Conservation (phyloP, 345 rosid species). For the Clausena lansium region DNA sequence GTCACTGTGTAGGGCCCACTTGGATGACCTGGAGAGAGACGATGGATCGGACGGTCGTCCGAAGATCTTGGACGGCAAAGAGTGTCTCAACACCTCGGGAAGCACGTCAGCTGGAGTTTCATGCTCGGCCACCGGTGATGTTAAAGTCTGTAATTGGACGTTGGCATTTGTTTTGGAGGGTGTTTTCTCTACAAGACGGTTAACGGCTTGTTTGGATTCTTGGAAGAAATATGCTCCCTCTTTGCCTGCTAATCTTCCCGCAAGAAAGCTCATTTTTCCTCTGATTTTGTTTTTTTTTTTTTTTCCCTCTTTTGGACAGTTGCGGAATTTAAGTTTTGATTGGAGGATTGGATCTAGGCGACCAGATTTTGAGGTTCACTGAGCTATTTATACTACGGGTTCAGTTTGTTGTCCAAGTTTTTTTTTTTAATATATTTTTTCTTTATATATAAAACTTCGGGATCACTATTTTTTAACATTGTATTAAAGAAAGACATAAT, state of each 20-base stretch:
- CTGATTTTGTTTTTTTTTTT: too few relatives aligned
- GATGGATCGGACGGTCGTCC: conserved; percentile 50
- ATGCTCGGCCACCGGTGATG: not conserved
- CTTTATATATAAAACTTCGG: not conserved
- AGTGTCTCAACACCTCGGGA: conserved; percentile 82
- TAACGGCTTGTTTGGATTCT: conserved; percentile 85
- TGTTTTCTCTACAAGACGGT: conserved; percentile 69
- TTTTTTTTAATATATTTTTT: not conserved
- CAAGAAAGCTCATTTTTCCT: conserved; percentile 74
- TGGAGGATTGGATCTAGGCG: not conserved
- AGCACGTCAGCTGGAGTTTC: conserved; percentile 68
- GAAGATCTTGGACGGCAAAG: conserved; percentile 65
- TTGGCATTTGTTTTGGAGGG: conserved; percentile 32
- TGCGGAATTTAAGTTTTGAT: not conserved
- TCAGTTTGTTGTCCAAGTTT: not conserved
- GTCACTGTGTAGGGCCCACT: conserved; percentile 61
- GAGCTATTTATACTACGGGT: not conserved
- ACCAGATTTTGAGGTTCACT: not conserved
- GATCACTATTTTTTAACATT: not conserved
- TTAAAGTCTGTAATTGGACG: not conserved
- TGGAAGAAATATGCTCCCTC: conserved; percentile 88
- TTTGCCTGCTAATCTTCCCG: conserved; percentile 80
- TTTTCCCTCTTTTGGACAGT: not conserved
- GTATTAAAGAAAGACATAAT: not conserved
- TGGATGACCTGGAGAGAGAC: conserved; percentile 64